Evolutionary conservation across 176 grass and related monocot genomes (phyloP), one percentile per base, ranked within the genome.

Genomic region (Juncus inflexus): DNA sequence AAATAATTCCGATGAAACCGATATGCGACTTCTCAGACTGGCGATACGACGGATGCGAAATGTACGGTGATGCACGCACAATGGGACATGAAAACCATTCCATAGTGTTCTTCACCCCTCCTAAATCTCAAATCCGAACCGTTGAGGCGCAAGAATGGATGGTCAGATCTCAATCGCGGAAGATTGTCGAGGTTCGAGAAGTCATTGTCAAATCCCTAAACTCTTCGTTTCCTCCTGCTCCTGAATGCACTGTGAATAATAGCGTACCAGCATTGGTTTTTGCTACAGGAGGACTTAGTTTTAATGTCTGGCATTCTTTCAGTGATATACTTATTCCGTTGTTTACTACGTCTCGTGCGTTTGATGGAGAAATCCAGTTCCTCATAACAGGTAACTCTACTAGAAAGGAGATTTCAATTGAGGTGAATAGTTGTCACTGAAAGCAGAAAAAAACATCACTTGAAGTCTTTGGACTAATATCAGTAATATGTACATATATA

Each of bases 301-400:
- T n/a, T 50, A 78, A 78, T 40, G 4, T 59, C 16, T 74, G 71
- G 71, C 71, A 74, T 54, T 42, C 71, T 6, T 74, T 74, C 42
- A 74, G 71, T 54, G 75, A 78, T 52, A 35, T 78, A 60, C 75
- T 78, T 13, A 49, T 78, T 37, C 75, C 75, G 6, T 64, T 78
- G 38, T 78, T 78, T 64, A 66, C 64, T 42, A 69, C 75, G 3
- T 43, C 75, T 9, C 75, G 65, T 60, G 63, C 37, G 15, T 52
- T 63, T 2, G 52, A 52, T 52, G 75, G 75, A 6, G 65, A 78
- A 40, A 60, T 70, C 10, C 75, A 78, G 64, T 69, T 70, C 50
- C 45, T 78, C 15, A 67, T 78, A 39, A 78, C 63, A 71, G 67
- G 67, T 71, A 58, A 71, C n/a, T 5, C 12, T 28, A 28, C 19